Evolutionary conservation across 228 moss, liverwort and hornwort genomes (phyloP).

Genomic region (Sphagnum fallax): DNA sequence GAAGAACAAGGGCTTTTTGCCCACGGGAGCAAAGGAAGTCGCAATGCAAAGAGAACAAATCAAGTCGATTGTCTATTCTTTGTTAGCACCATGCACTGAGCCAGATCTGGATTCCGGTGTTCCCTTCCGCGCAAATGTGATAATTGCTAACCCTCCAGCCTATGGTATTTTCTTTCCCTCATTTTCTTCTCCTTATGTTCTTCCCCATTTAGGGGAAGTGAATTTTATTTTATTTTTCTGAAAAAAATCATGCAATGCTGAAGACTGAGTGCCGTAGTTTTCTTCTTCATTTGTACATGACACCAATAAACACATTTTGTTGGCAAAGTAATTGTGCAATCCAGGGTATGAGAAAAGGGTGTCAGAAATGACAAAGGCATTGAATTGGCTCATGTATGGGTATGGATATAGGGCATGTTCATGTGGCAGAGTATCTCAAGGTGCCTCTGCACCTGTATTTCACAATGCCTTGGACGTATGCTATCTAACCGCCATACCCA

Average conservation of each 20-base stretch:
- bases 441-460: conserved; percentile 92
- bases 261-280: background rate
- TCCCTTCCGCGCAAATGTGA: conserved; percentile 73
- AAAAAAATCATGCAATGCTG: background rate
- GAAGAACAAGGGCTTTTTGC: conserved; percentile 95
- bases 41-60: conserved; percentile 85
- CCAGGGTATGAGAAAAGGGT: background rate
- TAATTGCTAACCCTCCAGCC: conserved; percentile 95
- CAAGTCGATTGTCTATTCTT: conserved; percentile 78
- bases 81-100: conserved; percentile 82
- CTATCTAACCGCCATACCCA: conserved; percentile 1
- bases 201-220: background rate
- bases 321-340: background rate
- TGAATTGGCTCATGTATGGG: conserved; percentile 3
- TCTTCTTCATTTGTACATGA: background rate
- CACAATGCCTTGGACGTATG: conserved; percentile 99
- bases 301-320: background rate
- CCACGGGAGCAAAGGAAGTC: conserved; percentile 76
- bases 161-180: conserved; percentile 50
- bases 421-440: conserved; percentile 88
- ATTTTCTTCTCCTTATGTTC: background rate
- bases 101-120: conserved; percentile 46
- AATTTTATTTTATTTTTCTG: background rate
- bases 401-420: conserved; percentile 79
- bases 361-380: background rate